A percentile compares a stretch with the other conserved stretches of the same genome.
Conservation (phyloP, 768 basidiomycete species). For the Butyriboletus loyo region DNA sequence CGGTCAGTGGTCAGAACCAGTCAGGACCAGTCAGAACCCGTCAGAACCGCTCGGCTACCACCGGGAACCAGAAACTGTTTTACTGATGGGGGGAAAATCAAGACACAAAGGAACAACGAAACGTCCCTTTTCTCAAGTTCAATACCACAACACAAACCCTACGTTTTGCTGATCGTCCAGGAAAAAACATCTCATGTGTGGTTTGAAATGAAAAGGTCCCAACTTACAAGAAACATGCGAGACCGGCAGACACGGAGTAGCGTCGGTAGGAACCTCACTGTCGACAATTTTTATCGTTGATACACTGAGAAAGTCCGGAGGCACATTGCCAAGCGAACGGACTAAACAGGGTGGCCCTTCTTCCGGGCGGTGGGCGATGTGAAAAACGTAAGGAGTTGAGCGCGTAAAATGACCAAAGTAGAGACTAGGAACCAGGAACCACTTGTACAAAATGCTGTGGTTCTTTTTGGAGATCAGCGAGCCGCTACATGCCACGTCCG, state of each 20-base stretch:
- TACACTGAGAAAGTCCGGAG: neutral
- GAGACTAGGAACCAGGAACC: neutral
- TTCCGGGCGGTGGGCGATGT: neutral
- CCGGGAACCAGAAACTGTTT: no score
- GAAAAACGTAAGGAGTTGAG: neutral
- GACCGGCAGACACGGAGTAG: constrained; percentile 1
- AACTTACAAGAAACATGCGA: neutral
- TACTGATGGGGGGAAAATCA: no score
- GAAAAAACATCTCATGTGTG: neutral
- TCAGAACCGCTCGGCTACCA: no score
- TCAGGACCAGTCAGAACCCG: no score
- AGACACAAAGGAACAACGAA: neutral
- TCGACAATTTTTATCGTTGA: neutral
- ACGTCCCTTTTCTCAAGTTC: neutral
- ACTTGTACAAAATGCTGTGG: neutral
- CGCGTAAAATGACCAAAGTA: neutral
- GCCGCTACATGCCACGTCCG: constrained; percentile 26
- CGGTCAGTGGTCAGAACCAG: no score
- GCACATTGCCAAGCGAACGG: neutral
- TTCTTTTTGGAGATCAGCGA: neutral
- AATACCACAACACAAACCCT: neutral
- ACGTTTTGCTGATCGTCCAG: neutral
- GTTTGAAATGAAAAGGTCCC: neutral
- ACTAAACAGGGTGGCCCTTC: neutral
- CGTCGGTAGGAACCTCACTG: neutral